A percentile compares a stretch with the other conserved stretches of the same genome.
Evolutionary conservation across 2,329 filamentous ascomycete genomes (phyloP).

Genomic region (Ceratocystis eucalypticola): DNA sequence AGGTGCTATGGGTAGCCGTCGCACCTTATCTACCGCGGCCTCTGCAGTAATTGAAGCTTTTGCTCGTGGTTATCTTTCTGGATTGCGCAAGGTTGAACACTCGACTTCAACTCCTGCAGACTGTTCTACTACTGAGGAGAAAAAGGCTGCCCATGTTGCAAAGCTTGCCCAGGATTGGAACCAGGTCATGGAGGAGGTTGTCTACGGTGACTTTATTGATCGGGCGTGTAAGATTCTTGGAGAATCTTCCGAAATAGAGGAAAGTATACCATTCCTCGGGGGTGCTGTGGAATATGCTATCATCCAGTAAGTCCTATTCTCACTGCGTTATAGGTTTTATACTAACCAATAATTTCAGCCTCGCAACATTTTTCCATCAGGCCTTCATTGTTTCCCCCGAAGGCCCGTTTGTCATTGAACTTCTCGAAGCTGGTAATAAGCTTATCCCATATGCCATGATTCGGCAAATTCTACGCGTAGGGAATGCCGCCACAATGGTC

Average conservation of each 20-base stretch:
- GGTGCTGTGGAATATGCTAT: constrained; percentile 53
- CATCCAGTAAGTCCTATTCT: constrained; percentile 44
- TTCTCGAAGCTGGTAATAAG: constrained; percentile 56
- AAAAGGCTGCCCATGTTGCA: background rate
- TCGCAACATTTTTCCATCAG: constrained; percentile 62
- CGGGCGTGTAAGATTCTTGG: constrained; percentile 48
- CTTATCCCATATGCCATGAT: constrained; percentile 60
- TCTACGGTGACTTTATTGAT: constrained; percentile 56
- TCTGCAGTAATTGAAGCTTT: constrained; percentile 57
- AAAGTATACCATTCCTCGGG: constrained; percentile 47
- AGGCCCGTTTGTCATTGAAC: constrained; percentile 57
- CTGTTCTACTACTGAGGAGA: constrained; percentile 41
- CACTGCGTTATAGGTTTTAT: background rate
- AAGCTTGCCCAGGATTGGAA: constrained; percentile 48
- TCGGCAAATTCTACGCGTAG: constrained; percentile 58
- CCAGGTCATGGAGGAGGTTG: constrained; percentile 48
- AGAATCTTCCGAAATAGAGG: constrained; percentile 48
- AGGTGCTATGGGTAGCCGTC: constrained; percentile 57
- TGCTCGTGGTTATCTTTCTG: constrained; percentile 51
- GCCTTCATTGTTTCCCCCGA: constrained; percentile 60
- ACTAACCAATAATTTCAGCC: constrained; percentile 29
- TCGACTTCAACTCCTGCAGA: constrained; percentile 37
- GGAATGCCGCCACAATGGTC: constrained; percentile 73
- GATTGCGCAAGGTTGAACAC: constrained; percentile 31
- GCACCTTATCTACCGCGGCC: constrained; percentile 59